These are phyloP conservation scores for Vicia sativa DNA, from an alignment of 306 rosid genomes.

Conservation along the genomic window DNA sequence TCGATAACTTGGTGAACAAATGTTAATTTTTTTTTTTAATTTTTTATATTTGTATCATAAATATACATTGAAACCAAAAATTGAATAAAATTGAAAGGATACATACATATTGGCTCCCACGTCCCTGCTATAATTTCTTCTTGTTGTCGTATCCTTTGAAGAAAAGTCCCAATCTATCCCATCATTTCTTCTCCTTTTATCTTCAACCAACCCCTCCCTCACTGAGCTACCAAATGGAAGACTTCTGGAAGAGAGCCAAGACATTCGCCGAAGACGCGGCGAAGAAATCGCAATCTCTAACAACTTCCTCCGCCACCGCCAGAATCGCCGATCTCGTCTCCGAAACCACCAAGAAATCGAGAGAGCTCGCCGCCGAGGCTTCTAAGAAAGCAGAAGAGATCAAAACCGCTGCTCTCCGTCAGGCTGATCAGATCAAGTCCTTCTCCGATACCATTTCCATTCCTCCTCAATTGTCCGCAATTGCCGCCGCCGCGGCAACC, in stretches of 20 bases:
- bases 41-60: too few species aligned
- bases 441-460: conserved; percentile 69
- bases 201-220: neutral
- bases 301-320: conserved; percentile 61
- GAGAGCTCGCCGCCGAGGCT: conserved; percentile 91
- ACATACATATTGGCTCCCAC: neutral
- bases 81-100: too few species aligned
- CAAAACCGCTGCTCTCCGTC: conserved; percentile 70
- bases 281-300: conserved; percentile 69
- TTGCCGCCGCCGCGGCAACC: conserved; percentile 31
- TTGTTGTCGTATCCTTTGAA: conserved; percentile 1
- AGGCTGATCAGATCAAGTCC: conserved; percentile 90
- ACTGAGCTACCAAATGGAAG: conserved; percentile 62
- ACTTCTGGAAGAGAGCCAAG: conserved; percentile 86
- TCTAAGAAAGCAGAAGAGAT: conserved; percentile 87
- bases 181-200: neutral
- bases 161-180: neutral
- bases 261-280: conserved; percentile 94
- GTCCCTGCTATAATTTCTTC: neutral
- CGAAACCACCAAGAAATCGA: conserved; percentile 90
- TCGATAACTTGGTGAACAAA: too few species aligned
- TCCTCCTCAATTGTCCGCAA: conserved; percentile 68
- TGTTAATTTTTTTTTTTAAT: too few species aligned
- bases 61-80: too few species aligned
- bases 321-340: conserved; percentile 86